Conservation (phyloP, 2,329 filamentous ascomycete species). For the Cryphonectria japonica region DNA sequence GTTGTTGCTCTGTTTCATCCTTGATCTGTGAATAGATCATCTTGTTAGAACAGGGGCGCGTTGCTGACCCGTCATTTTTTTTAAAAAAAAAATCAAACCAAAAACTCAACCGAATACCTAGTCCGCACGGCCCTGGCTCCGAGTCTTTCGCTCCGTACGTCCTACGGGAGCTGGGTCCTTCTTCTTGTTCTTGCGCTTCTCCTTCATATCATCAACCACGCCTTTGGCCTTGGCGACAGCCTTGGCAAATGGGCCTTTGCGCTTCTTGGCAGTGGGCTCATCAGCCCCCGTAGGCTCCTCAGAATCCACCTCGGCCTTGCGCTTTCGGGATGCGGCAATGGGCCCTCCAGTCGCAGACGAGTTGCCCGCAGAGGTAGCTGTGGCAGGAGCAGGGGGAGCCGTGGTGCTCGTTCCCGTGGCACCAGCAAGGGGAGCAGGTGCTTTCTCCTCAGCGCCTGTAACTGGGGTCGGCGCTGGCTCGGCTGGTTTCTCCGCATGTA, state of each 20-base stretch:
- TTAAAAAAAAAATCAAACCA: background rate
- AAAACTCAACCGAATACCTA: background rate
- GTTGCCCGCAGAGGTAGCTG: constrained; percentile 10
- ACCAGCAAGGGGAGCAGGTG: background rate
- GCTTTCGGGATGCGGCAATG: constrained; percentile 32
- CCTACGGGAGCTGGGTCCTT: constrained; percentile 38
- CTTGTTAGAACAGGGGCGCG: background rate
- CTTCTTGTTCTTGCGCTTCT: constrained; percentile 33
- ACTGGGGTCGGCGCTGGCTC: constrained; percentile 12
- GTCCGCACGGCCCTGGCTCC: constrained; percentile 41
- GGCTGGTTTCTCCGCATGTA: constrained; percentile 12
- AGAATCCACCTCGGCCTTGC: constrained; percentile 31
- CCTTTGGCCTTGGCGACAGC: constrained; percentile 27
- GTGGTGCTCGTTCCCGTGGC: constrained; percentile 11
- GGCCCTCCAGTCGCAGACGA: constrained; percentile 1
- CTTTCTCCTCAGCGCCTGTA: background rate
- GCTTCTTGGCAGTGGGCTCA: constrained; percentile 28
- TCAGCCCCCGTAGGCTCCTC: constrained; percentile 11
- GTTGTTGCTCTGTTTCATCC: background rate
- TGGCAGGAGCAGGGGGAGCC: background rate
- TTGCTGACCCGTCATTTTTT: background rate
- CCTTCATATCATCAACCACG: constrained; percentile 25
- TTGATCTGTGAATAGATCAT: background rate
- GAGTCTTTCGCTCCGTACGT: constrained; percentile 43
- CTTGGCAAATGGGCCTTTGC: constrained; percentile 27